Percentiles rank a stretch among this genome's conserved stretches.
Conservation (phyloP, 2,329 filamentous ascomycete genomes). For the Elsinoe fawcettii region DNA sequence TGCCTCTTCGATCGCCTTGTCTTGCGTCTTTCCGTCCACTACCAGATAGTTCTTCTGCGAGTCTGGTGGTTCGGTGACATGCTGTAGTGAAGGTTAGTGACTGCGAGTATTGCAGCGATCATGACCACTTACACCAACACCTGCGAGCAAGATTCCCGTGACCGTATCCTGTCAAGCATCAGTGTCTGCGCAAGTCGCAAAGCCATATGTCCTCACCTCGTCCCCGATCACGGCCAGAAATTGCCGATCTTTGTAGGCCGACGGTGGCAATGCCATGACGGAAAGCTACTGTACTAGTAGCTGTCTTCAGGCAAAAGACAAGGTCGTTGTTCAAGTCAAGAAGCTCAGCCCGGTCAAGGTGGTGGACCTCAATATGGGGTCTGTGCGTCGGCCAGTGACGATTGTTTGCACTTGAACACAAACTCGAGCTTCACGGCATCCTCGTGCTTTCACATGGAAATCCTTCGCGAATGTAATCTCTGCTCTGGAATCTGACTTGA, state of each 20-base stretch:
- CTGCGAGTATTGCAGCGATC: not conserved
- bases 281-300: not conserved
- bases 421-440: not conserved
- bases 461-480: not conserved
- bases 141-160: constrained; percentile 87
- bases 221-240: constrained; percentile 97
- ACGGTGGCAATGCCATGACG: constrained; percentile 52
- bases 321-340: not conserved
- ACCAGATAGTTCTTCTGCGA: constrained; percentile 97
- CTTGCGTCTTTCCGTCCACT: constrained; percentile 90
- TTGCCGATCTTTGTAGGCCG: constrained; percentile 70
- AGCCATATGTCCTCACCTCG: constrained; percentile 52
- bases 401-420: constrained; percentile 16
- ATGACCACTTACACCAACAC: constrained; percentile 67
- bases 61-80: constrained; percentile 82
- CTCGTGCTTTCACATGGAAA: not conserved
- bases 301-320: not conserved
- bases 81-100: constrained; percentile 44
- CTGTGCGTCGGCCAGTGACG: constrained; percentile 11
- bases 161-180: constrained; percentile 69
- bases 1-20: constrained; percentile 73
- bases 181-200: not conserved
- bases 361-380: not conserved
- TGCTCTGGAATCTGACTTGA: not conserved
- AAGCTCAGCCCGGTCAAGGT: constrained; percentile 13